These are phyloP conservation scores for Fusarium foetens DNA, from an alignment of 2,329 filamentous ascomycete species.

Conservation along the genomic window DNA sequence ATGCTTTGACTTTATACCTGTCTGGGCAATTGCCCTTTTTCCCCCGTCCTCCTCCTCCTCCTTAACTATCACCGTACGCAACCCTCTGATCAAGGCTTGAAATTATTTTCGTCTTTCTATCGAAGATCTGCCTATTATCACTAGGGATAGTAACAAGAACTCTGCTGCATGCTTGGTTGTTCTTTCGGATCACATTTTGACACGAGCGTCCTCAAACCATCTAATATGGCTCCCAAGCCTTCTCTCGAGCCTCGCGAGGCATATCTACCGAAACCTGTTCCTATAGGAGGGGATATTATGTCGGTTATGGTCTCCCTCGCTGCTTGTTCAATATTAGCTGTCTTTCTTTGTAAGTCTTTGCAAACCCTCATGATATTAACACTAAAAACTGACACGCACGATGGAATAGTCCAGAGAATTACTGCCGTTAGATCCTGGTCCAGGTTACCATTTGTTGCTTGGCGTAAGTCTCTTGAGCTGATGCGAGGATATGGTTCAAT, in stretches of 20 bases:
- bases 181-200: background rate
- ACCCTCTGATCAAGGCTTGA: background rate
- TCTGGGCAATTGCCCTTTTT: background rate
- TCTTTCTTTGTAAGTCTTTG: constrained; percentile 50
- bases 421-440: constrained; percentile 53
- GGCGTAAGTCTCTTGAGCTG: constrained; percentile 50
- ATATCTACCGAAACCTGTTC: constrained; percentile 39
- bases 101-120: background rate
- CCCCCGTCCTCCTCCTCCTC: background rate
- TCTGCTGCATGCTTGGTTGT: background rate
- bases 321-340: constrained; percentile 49
- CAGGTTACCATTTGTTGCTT: constrained; percentile 55
- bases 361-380: background rate
- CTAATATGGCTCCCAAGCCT: constrained; percentile 21
- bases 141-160: background rate
- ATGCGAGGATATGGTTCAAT: background rate
- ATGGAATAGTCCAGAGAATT: constrained; percentile 50
- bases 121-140: background rate
- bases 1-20: constrained; percentile 17
- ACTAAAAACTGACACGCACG: constrained; percentile 3
- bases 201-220: background rate
- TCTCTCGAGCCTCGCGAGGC: constrained; percentile 11
- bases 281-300: constrained; percentile 49
- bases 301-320: constrained; percentile 50
- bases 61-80: background rate